Evolutionary conservation across 495 filamentous ascomycete species (phyloP).

Genomic region (Aspergillus coremiiformis): DNA sequence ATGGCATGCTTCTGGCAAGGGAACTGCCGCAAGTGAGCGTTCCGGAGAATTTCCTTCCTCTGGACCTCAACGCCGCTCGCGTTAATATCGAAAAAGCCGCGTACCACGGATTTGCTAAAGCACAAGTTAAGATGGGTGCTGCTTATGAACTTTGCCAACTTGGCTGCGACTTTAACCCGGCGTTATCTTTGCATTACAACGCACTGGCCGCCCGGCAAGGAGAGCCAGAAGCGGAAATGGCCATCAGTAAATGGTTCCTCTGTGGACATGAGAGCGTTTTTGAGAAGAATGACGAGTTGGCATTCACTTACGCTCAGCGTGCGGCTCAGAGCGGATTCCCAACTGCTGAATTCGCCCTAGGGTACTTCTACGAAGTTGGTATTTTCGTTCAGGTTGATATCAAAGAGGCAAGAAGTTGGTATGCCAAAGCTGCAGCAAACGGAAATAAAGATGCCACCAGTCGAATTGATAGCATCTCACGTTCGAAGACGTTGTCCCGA

Average conservation of each 20-base stretch:
- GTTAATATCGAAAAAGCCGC: constrained; percentile 95
- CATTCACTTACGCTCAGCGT: constrained; percentile 81
- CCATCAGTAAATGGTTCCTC: constrained; percentile 97
- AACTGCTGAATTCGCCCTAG: constrained; percentile 93
- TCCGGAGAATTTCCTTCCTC: constrained; percentile 64
- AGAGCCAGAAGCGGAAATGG: constrained; percentile 88
- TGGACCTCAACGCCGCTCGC: constrained; percentile 66
- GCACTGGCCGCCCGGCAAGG: constrained; percentile 84
- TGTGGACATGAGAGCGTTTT: constrained; percentile 89
- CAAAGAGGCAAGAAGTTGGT: constrained; percentile 81
- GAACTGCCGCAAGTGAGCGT: constrained; percentile 84
- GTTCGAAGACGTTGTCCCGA: constrained; percentile 79
- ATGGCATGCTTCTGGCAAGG: constrained; percentile 87
- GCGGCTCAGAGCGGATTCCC: constrained; percentile 73
- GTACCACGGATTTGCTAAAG: constrained; percentile 93
- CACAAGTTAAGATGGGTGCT: constrained; percentile 94
- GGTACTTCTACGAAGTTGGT: constrained; percentile 96
- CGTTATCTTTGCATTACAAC: constrained; percentile 90
- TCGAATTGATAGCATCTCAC: constrained; percentile 76
- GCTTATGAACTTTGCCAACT: constrained; percentile 92
- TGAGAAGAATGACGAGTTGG: constrained; percentile 88
- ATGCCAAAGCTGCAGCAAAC: constrained; percentile 78
- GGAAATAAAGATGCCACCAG: constrained; percentile 84
- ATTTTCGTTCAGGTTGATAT: constrained; percentile 77
- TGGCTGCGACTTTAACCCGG: constrained; percentile 90